Conservation (phyloP, 345 rosid species). For the Barbarea vulgaris region DNA sequence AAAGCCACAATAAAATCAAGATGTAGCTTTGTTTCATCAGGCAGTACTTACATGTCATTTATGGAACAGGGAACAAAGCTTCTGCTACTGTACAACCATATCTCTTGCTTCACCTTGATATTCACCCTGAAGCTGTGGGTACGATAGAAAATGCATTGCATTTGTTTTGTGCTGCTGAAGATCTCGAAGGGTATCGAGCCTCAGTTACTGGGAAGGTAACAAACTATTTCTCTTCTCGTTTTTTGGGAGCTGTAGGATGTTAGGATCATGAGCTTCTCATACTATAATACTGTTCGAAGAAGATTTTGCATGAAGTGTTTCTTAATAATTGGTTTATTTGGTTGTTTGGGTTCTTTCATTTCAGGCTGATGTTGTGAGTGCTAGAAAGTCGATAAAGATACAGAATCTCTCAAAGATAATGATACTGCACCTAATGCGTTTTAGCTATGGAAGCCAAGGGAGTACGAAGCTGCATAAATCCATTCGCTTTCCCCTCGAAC, state of each 20-base stretch:
- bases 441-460: conserved; percentile 89
- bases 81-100: conserved; percentile 91
- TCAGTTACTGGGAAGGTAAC: conserved; percentile 81
- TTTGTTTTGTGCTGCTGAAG: conserved; percentile 74
- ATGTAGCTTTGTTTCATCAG: neutral
- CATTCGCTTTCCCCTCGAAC: conserved; percentile 80
- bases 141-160: conserved; percentile 85
- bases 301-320: neutral
- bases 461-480: conserved; percentile 88
- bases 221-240: conserved; percentile 1
- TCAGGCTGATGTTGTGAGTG: conserved; percentile 83
- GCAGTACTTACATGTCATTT: conserved; percentile 15
- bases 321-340: neutral
- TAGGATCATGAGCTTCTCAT: conserved; percentile 1
- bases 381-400: conserved; percentile 80
- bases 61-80: conserved; percentile 64
- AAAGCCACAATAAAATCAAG: neutral
- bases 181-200: conserved; percentile 87
- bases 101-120: conserved; percentile 89
- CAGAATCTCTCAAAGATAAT: conserved; percentile 80
- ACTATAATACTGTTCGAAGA: neutral
- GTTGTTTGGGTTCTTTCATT: conserved; percentile 26
- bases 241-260: neutral
- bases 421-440: conserved; percentile 95
- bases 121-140: conserved; percentile 67